Conservation (phyloP, 371 early-diverging fungal genomes). For the Rhizopus microsporus region DNA sequence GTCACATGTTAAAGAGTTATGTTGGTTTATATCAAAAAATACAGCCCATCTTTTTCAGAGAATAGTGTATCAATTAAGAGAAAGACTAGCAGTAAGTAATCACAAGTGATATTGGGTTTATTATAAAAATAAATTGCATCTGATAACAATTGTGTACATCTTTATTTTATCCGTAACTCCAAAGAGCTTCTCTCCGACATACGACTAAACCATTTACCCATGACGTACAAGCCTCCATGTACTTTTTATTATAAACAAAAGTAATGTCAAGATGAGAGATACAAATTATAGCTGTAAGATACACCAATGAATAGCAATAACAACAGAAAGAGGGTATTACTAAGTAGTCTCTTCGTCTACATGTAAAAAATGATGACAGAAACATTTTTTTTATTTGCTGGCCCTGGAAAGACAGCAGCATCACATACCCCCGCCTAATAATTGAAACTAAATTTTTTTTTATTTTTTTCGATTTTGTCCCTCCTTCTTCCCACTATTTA, state of each 20-base stretch:
- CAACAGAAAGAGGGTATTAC: neutral
- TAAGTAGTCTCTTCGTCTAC: neutral
- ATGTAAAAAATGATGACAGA: neutral
- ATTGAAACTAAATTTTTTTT: constrained; percentile 17
- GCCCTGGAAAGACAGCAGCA: constrained; percentile 12
- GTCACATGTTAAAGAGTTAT: too few relatives aligned
- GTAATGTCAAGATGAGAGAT: too few relatives aligned
- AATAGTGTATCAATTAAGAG: too few relatives aligned
- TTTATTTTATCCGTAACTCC: too few relatives aligned
- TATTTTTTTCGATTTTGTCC: constrained; percentile 22
- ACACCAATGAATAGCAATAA: neutral
- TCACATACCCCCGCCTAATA: constrained; percentile 25
- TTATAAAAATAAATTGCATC: too few relatives aligned
- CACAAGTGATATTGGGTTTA: too few relatives aligned
- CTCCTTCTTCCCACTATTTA: constrained; percentile 22
- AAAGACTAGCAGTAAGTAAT: too few relatives aligned
- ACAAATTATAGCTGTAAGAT: too few relatives aligned
- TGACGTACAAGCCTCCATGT: neutral
- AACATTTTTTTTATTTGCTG: neutral
- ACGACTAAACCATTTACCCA: constrained; percentile 7
- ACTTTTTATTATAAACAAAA: neutral
- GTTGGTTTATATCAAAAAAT: too few relatives aligned
- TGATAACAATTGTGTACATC: too few relatives aligned
- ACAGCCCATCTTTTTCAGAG: too few relatives aligned
- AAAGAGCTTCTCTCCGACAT: neutral